phyloP scores from a whole-genome alignment of 371 early-diverging fungal genomes.

The Neoconidiobolus thromboides region DNA sequence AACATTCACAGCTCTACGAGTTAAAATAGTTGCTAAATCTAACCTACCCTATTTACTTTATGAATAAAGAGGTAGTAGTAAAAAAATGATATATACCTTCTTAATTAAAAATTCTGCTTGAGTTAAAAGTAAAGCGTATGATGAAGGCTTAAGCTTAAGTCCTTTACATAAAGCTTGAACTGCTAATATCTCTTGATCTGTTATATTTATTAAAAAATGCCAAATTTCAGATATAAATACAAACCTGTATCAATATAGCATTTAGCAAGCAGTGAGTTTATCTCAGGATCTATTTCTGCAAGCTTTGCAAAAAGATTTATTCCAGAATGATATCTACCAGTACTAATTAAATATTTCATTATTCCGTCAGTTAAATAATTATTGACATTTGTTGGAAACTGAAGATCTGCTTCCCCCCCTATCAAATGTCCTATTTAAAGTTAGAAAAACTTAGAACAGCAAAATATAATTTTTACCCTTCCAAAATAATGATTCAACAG shows the following conservation, averaged over 20 bases:
- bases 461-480: constrained; percentile 20
- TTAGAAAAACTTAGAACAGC: constrained; percentile 1
- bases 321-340: constrained; percentile 55
- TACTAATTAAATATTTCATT: constrained; percentile 69
- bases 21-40: constrained; percentile 63
- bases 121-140: constrained; percentile 60
- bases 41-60: constrained; percentile 13
- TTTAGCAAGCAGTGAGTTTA: constrained; percentile 65
- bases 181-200: constrained; percentile 77
- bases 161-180: constrained; percentile 67
- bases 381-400: constrained; percentile 65
- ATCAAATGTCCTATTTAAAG: constrained; percentile 58
- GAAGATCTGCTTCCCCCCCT: constrained; percentile 85
- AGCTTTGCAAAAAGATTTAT: constrained; percentile 62
- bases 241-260: constrained; percentile 44
- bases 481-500: constrained; percentile 63
- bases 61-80: not conserved
- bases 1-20: constrained; percentile 76
- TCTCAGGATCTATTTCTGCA: constrained; percentile 65
- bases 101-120: constrained; percentile 69
- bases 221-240: not conserved
- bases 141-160: constrained; percentile 51
- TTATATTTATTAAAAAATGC: not conserved
- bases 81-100: constrained; percentile 28
- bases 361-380: constrained; percentile 72